Evolutionary conservation across 2,329 filamentous ascomycete species (phyloP).

Genomic region (Alternaria sp.): DNA sequence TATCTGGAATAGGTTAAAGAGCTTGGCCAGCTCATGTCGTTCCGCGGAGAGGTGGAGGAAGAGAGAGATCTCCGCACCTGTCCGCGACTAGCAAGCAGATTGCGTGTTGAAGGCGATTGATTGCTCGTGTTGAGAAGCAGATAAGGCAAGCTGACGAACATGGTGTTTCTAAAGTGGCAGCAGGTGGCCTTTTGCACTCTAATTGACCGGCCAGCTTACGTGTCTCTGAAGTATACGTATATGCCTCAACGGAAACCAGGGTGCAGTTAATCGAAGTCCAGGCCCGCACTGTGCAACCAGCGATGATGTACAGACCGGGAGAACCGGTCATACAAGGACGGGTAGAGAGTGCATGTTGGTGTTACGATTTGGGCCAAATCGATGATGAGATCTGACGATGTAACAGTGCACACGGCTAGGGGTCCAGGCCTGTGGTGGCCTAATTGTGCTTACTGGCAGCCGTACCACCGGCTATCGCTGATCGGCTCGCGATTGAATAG

Average conservation of each 20-base stretch:
- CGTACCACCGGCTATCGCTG: background rate
- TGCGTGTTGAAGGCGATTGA: background rate
- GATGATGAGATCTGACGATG: constrained; percentile 8
- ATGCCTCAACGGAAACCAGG: background rate
- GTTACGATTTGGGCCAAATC: background rate
- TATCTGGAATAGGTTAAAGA: background rate
- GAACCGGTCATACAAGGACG: constrained; percentile 16
- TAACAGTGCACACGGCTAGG: background rate
- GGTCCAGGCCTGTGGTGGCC: background rate
- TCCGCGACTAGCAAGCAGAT: background rate
- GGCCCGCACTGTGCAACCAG: background rate
- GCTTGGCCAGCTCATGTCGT: background rate
- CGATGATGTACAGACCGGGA: background rate
- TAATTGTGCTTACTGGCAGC: background rate
- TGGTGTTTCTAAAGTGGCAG: background rate
- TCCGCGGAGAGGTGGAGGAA: background rate
- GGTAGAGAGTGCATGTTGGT: constrained; percentile 5
- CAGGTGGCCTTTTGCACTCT: background rate
- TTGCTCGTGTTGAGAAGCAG: background rate
- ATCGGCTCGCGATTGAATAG: background rate
- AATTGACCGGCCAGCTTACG: background rate
- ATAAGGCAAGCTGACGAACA: background rate
- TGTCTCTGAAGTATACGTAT: background rate
- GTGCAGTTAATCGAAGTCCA: background rate
- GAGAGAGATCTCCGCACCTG: background rate